Conservation (phyloP, 805 yeast species). For the Myxozyma monticola region DNA sequence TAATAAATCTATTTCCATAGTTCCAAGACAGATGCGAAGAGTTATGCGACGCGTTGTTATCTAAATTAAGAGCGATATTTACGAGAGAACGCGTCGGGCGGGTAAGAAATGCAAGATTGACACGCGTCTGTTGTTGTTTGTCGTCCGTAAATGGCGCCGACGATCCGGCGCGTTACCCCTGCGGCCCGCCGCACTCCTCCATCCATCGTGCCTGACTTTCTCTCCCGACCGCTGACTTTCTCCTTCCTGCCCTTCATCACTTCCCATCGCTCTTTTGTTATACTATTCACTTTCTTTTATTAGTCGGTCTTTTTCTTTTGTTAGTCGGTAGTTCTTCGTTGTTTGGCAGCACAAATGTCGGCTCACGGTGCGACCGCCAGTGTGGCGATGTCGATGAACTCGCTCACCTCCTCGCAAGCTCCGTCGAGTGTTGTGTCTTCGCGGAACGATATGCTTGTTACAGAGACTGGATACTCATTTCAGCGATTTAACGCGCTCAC, state of each 20-base stretch:
- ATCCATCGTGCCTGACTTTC: neutral
- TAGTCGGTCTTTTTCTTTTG: too few species aligned
- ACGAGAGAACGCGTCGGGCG: too few species aligned
- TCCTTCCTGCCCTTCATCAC: neutral
- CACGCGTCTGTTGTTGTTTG: too few species aligned
- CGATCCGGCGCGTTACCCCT: neutral
- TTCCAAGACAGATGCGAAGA: too few species aligned
- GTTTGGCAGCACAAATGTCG: too few species aligned
- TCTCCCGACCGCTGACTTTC: neutral
- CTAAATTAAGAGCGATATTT: too few species aligned
- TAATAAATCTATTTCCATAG: too few species aligned
- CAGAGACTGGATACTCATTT: slow-evolving; percentile 2
- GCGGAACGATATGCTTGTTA: neutral
- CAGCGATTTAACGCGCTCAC: slow-evolving; percentile 24
- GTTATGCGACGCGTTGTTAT: too few species aligned
- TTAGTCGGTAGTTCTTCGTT: too few species aligned
- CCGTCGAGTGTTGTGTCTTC: neutral
- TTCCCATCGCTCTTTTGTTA: neutral
- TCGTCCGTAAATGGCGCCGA: too few species aligned
- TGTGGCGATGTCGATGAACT: slow-evolving; percentile 8
- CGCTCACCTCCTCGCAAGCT: slow-evolving; percentile 3
- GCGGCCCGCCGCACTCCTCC: neutral
- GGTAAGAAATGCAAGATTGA: too few species aligned
- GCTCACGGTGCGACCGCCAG: slow-evolving; percentile 4
- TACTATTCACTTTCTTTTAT: too few species aligned